phyloP scores from a whole-genome alignment of 164 flowering plant genomes.

The Kingdonia uniflora region DNA sequence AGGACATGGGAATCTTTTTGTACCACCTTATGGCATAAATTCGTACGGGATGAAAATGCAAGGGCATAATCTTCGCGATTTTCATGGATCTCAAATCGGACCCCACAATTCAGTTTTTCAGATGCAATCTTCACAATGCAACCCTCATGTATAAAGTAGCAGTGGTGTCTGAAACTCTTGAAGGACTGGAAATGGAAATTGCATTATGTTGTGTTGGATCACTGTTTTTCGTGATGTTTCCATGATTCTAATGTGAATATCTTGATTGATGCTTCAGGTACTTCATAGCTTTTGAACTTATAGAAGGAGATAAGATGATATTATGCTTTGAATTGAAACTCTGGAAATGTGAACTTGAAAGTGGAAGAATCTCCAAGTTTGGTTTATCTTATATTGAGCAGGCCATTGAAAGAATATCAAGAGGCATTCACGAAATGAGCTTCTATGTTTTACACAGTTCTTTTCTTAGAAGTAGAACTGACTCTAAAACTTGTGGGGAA shows the following conservation, averaged over 20 bases:
- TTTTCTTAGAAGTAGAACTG: no score
- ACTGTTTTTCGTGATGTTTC: constrained; percentile 3
- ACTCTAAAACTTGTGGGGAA: no score
- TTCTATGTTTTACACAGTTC: background rate
- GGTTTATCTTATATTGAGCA: constrained; percentile 3
- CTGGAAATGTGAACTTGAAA: constrained; percentile 1
- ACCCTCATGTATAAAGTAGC: constrained; percentile 8
- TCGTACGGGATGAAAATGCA: constrained; percentile 27
- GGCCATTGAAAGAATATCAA: background rate
- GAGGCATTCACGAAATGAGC: constrained; percentile 1
- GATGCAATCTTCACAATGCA: constrained; percentile 24
- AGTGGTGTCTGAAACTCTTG: background rate
- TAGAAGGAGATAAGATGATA: constrained; percentile 8
- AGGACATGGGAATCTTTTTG: constrained; percentile 19
- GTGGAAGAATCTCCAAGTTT: constrained; percentile 1
- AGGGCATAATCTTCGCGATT: constrained; percentile 25
- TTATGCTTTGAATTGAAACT: constrained; percentile 6
- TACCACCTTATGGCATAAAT: constrained; percentile 25
- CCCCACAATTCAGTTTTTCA: constrained; percentile 19
- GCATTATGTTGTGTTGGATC: constrained; percentile 6
- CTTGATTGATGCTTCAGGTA: constrained; percentile 6
- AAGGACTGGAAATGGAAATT: constrained; percentile 3
- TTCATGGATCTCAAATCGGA: constrained; percentile 33
- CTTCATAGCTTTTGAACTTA: constrained; percentile 7
- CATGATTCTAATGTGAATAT: constrained; percentile 13